Evolutionary conservation across 148 eudicot species (phyloP).

Genomic region (Silene conica): DNA sequence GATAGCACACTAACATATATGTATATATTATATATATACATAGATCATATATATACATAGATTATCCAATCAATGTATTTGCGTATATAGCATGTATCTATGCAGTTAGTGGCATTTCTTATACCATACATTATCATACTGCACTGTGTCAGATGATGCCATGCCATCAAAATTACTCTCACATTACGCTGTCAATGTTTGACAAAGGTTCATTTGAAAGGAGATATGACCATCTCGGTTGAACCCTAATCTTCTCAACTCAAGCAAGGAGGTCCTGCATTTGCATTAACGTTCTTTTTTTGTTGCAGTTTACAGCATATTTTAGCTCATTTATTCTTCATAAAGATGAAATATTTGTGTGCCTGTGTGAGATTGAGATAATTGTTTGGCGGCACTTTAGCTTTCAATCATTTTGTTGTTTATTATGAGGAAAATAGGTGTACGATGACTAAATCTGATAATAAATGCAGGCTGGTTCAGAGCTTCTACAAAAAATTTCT

Average conservation of each 20-base stretch:
- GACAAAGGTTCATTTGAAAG: not conserved
- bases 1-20: too few species aligned
- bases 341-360: not conserved
- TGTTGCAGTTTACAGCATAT: not conserved
- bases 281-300: not conserved
- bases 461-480: conserved; percentile 60
- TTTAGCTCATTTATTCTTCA: not conserved
- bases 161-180: not conserved
- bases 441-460: conserved; percentile 13
- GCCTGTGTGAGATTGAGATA: conserved; percentile 11
- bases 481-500: conserved; percentile 46
- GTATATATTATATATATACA: too few species aligned
- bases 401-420: not conserved
- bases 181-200: not conserved
- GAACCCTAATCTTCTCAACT: not conserved
- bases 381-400: not conserved
- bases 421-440: conserved; percentile 1
- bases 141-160: not conserved
- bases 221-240: not conserved
- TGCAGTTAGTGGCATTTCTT: not conserved
- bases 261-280: not conserved
- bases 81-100: not conserved
- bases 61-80: not conserved
- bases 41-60: too few species aligned
- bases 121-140: not conserved